Evolutionary conservation across 2,329 filamentous ascomycete species (phyloP).

Genomic region (Aschersonia sp.): DNA sequence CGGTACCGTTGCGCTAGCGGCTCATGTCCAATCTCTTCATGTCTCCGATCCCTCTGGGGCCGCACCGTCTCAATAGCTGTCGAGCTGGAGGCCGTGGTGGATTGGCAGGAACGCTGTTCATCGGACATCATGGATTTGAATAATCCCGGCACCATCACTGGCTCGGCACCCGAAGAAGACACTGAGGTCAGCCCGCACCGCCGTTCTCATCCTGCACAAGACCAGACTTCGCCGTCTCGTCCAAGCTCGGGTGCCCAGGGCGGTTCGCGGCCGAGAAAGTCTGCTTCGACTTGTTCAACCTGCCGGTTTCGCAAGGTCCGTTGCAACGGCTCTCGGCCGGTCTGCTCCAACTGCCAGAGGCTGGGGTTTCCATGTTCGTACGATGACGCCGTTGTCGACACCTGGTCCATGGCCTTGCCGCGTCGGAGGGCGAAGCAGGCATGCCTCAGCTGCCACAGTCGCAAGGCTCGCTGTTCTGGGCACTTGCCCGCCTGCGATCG

Average conservation of each 20-base stretch:
- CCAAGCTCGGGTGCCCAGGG: neutral
- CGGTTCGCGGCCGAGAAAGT: conserved; percentile 22
- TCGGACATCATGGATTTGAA: no score
- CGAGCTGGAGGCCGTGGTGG: no score
- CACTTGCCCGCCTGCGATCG: conserved; percentile 38
- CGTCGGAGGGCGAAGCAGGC: conserved; percentile 40
- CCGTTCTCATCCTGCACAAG: no score
- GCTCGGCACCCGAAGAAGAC: neutral
- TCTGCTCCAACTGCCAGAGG: conserved; percentile 44
- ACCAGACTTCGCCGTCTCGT: neutral
- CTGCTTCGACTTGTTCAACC: conserved; percentile 35
- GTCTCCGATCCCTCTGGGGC: no score
- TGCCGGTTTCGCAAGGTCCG: conserved; percentile 43
- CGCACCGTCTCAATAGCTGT: no score
- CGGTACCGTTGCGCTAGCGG: no score
- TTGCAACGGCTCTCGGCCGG: conserved; percentile 36
- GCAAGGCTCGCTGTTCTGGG: conserved; percentile 45
- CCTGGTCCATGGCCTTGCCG: conserved; percentile 29
- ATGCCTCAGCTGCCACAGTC: conserved; percentile 41
- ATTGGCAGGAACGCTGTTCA: no score
- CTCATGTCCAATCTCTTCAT: no score
- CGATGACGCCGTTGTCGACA: conserved; percentile 28
- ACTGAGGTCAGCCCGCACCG: neutral
- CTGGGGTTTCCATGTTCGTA: conserved; percentile 44
- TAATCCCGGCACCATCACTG: neutral